A percentile compares a stretch with the other conserved stretches of the same genome.
phyloP scores from a whole-genome alignment of 2,329 filamentous ascomycete species.

The Pyrenophora tritici-repentis region DNA sequence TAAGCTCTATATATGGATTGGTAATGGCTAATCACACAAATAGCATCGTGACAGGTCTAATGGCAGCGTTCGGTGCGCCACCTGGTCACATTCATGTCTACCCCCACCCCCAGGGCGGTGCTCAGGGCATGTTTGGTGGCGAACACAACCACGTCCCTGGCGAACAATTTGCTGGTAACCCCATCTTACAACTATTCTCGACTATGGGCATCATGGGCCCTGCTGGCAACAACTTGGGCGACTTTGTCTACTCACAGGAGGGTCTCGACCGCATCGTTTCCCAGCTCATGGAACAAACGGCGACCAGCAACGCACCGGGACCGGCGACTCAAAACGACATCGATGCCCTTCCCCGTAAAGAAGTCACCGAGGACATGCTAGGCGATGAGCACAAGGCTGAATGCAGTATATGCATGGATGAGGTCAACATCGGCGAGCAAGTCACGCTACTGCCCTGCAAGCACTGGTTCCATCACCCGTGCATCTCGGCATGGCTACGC shows the following conservation, averaged over 20 bases:
- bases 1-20: slow-evolving; percentile 44
- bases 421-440: slow-evolving; percentile 72
- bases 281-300: slow-evolving; percentile 83
- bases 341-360: slow-evolving; percentile 70
- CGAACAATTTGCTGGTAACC: slow-evolving; percentile 25
- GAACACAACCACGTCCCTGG: slow-evolving; percentile 12
- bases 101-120: slow-evolving; percentile 10
- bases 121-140: slow-evolving; percentile 12
- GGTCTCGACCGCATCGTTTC: slow-evolving; percentile 87
- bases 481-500: slow-evolving; percentile 80
- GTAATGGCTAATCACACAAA: slow-evolving; percentile 19
- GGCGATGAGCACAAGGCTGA: slow-evolving; percentile 70
- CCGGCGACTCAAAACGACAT: slow-evolving; percentile 81
- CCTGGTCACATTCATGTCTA: slow-evolving; percentile 23
- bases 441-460: slow-evolving; percentile 82
- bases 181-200: slow-evolving; percentile 54
- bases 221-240: slow-evolving; percentile 60
- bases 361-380: slow-evolving; percentile 72
- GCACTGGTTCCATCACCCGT: slow-evolving; percentile 91
- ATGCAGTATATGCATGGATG: slow-evolving; percentile 94
- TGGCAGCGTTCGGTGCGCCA: slow-evolving; percentile 41
- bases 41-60: slow-evolving; percentile 41
- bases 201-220: slow-evolving; percentile 35
- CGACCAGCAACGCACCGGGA: slow-evolving; percentile 75
- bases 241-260: slow-evolving; percentile 89